These are phyloP conservation scores for Melastoma malabathricum DNA, from an alignment of 345 rosid species.

Conservation along the genomic window DNA sequence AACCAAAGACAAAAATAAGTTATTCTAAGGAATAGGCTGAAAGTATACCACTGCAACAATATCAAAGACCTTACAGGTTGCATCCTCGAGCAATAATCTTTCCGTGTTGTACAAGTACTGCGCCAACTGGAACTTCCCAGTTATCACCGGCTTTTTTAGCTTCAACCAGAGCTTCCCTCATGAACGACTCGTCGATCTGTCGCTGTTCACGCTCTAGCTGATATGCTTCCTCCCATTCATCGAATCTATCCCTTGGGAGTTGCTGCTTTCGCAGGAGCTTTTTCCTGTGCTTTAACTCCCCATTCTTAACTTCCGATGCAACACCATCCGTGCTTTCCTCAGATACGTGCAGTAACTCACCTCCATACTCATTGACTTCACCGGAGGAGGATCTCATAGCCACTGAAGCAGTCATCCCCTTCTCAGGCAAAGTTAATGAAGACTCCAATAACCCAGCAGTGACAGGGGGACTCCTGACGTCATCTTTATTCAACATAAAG, in stretches of 20 bases:
- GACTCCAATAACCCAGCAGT: too few species aligned
- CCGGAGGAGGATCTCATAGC: slow-evolving; percentile 9
- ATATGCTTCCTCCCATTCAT: slow-evolving; percentile 97
- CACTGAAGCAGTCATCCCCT: too few species aligned
- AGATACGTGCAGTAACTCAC: slow-evolving; percentile 20
- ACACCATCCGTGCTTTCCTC: slow-evolving; percentile 27
- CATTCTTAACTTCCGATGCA: slow-evolving; percentile 20
- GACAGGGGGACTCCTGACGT: too few species aligned
- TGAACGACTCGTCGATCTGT: slow-evolving; percentile 65
- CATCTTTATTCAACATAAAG: slow-evolving; percentile 16
- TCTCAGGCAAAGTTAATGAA: too few species aligned
- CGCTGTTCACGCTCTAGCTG: slow-evolving; percentile 52
- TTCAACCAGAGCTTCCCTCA: slow-evolving; percentile 89
- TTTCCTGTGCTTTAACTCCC: slow-evolving; percentile 40
- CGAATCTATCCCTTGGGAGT: slow-evolving; percentile 63
- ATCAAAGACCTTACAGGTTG: slow-evolving; percentile 50
- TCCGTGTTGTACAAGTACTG: slow-evolving; percentile 81
- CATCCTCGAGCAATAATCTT: slow-evolving; percentile 83
- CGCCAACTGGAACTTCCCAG: slow-evolving; percentile 99
- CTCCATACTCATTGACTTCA: slow-evolving; percentile 18
- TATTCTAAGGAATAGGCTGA: too few species aligned
- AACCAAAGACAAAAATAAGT: too few species aligned
- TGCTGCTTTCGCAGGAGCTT: slow-evolving; percentile 56
- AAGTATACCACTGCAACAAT: too few species aligned
- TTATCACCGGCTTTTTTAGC: slow-evolving; percentile 88